Evolutionary conservation across 352 stramenopile species (phyloP).

Genomic region (Phytophthora ramorum): DNA sequence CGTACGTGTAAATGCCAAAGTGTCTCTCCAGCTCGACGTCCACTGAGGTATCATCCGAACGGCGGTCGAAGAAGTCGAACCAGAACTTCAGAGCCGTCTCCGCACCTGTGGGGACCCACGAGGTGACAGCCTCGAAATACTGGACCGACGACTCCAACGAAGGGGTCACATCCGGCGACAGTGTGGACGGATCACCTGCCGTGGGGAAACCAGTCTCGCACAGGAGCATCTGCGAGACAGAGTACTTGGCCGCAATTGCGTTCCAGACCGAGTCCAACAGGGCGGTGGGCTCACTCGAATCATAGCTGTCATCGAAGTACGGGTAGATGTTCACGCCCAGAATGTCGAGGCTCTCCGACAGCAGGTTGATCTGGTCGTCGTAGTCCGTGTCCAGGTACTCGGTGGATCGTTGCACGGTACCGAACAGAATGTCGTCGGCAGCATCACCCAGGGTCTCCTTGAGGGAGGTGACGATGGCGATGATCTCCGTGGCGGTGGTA

Average conservation of each 20-base stretch:
- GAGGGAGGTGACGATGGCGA: slow-evolving; percentile 44
- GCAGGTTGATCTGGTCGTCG: slow-evolving; percentile 44
- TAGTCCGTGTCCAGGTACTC: slow-evolving; percentile 59
- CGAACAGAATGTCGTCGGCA: slow-evolving; percentile 55
- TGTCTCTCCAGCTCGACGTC: slow-evolving; percentile 50
- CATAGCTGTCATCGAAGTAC: slow-evolving; percentile 66
- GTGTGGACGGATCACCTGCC: slow-evolving; percentile 36
- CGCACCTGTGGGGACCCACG: slow-evolving; percentile 28
- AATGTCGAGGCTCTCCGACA: slow-evolving; percentile 58
- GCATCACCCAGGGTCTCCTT: slow-evolving; percentile 40
- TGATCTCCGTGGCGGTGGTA: slow-evolving; percentile 45
- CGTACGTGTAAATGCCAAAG: slow-evolving; percentile 66
- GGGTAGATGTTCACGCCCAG: slow-evolving; percentile 74
- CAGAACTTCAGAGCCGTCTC: slow-evolving; percentile 58
- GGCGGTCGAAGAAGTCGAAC: slow-evolving; percentile 67
- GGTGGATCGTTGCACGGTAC: slow-evolving; percentile 67
- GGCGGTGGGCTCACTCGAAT: slow-evolving; percentile 46
- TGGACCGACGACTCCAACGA: slow-evolving; percentile 41
- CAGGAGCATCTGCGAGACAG: slow-evolving; percentile 47
- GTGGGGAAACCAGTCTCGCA: slow-evolving; percentile 72
- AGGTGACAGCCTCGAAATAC: slow-evolving; percentile 34
- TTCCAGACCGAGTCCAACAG: slow-evolving; percentile 56
- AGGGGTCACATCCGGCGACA: slow-evolving; percentile 46
- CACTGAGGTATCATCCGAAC: slow-evolving; percentile 50
- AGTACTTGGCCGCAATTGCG: slow-evolving; percentile 54